Evolutionary conservation across 208 protist genomes (phyloP).

Genomic region (Wallacemonas collosoma): DNA sequence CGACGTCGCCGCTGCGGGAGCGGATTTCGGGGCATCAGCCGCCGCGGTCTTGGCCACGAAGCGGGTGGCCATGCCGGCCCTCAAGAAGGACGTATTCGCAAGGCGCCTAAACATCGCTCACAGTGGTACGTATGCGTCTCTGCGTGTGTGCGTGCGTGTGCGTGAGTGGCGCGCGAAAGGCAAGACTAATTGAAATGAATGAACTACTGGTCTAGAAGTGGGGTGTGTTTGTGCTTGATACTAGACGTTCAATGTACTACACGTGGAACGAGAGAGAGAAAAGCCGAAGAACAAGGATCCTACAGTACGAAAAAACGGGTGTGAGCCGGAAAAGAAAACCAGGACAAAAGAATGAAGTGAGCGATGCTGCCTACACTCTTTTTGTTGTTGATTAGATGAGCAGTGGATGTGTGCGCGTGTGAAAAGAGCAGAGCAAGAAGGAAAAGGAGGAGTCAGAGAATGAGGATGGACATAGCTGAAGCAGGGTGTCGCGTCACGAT

Average conservation of each 20-base stretch:
- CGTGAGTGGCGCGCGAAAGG: neutral
- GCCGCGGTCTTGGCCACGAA: constrained; percentile 29
- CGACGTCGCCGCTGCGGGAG: constrained; percentile 48
- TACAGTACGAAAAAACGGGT: neutral
- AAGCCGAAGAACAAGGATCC: neutral
- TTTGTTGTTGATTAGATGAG: neutral
- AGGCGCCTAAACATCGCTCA: constrained; percentile 40
- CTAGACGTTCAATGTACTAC: neutral
- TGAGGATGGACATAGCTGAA: neutral
- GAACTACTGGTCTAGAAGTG: neutral
- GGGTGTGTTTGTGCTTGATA: neutral
- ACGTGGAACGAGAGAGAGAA: neutral
- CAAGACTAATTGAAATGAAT: neutral
- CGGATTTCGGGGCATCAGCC: constrained; percentile 34
- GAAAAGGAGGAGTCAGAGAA: neutral
- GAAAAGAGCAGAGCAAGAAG: neutral
- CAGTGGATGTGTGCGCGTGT: neutral
- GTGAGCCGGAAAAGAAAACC: neutral
- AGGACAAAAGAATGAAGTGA: constrained; percentile 8
- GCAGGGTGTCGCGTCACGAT: too few species aligned
- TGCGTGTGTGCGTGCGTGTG: neutral
- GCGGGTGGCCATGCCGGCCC: constrained; percentile 24
- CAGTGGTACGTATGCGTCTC: neutral
- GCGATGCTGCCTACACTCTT: constrained; percentile 10
- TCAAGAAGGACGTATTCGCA: constrained; percentile 21